A percentile compares a stretch with the other conserved stretches of the same genome.
These are phyloP conservation scores for Kluyveromyces marxianus DNA, from an alignment of 1,139 yeast species.

Conservation along the genomic window DNA sequence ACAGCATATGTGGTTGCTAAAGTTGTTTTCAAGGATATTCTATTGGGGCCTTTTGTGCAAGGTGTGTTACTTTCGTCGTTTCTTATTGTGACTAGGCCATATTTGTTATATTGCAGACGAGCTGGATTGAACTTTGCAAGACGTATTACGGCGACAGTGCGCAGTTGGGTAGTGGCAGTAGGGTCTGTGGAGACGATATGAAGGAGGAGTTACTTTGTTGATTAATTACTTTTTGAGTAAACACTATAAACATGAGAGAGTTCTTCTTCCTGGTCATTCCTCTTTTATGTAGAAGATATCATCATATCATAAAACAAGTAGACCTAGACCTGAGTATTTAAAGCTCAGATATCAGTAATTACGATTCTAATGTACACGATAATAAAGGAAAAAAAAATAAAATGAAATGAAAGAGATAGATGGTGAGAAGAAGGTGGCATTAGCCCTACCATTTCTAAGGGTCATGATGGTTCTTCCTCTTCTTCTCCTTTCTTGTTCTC, in stretches of 20 bases:
- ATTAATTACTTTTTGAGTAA: too few species aligned
- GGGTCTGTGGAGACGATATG: not conserved
- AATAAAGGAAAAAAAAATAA: too few species aligned
- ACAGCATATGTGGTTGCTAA: slow-evolving; percentile 44
- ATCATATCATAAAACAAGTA: not conserved
- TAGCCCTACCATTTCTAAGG: too few species aligned
- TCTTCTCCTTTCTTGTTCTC: not conserved
- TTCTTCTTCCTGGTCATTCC: too few species aligned
- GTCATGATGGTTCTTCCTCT: too few species aligned
- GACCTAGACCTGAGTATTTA: not conserved
- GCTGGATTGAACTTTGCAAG: slow-evolving; percentile 25
- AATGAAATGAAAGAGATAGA: too few species aligned
- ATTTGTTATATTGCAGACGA: slow-evolving; percentile 28
- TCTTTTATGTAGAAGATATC: not conserved
- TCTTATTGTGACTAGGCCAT: slow-evolving; percentile 36
- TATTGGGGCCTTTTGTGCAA: slow-evolving; percentile 61
- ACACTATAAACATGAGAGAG: too few species aligned
- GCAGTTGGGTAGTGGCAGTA: slow-evolving; percentile 6
- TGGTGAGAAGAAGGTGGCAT: too few species aligned
- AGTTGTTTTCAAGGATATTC: slow-evolving; percentile 55
- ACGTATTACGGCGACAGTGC: slow-evolving; percentile 3
- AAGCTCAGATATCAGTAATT: too few species aligned
- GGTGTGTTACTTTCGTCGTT: slow-evolving; percentile 44
- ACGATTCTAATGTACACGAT: too few species aligned
- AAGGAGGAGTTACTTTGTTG: not conserved